Conservation (phyloP, 78 protist species). For the Dictyostelium capitatum region DNA sequence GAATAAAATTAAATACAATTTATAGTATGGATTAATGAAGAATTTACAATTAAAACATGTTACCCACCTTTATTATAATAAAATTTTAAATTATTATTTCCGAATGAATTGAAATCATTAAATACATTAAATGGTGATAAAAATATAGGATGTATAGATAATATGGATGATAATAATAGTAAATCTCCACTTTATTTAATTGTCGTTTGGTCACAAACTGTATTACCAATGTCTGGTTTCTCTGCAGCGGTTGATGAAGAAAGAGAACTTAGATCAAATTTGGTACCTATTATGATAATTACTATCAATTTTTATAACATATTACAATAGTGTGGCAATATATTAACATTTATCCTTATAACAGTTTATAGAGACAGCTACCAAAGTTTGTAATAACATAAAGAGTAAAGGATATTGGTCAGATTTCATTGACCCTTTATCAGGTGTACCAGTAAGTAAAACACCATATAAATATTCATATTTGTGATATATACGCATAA, state of each 20-base stretch:
- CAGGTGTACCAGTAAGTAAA: conserved; percentile 76
- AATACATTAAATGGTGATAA: background rate
- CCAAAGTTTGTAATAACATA: conserved; percentile 25
- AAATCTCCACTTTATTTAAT: conserved; percentile 11
- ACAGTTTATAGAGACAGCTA: conserved; percentile 32
- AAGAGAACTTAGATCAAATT: conserved; percentile 32
- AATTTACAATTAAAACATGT: conserved; percentile 60
- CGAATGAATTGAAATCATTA: conserved; percentile 1
- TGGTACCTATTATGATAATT: background rate
- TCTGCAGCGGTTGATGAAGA: conserved; percentile 57
- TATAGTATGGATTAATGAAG: background rate
- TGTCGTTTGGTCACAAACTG: conserved; percentile 21
- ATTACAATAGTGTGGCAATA: background rate
- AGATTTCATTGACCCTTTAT: conserved; percentile 76
- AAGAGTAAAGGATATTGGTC: conserved; percentile 38
- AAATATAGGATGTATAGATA: conserved; percentile 4
- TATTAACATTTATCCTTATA: background rate
- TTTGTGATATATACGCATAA: too few species aligned
- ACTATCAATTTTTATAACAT: background rate
- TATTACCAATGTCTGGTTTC: conserved; percentile 71
- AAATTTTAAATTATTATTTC: conserved; percentile 54
- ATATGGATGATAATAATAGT: conserved; percentile 4
- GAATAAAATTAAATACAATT: too few species aligned
- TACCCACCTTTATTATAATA: background rate
- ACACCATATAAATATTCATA: too few species aligned